Conservation (phyloP, 306 rosid genomes). For the Acmispon strigosus region DNA sequence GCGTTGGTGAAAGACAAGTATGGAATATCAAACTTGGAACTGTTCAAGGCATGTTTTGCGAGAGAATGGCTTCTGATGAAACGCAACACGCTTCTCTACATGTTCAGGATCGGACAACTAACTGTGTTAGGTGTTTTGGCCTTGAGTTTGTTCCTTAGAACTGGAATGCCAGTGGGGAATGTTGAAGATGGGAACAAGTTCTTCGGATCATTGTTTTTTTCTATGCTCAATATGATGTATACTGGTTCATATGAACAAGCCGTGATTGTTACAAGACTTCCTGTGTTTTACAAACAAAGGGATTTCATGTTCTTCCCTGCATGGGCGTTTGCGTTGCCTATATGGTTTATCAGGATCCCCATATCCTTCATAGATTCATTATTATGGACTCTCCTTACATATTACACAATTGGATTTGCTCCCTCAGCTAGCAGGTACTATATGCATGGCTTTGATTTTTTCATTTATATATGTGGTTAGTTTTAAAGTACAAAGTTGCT, state of each 20-base stretch:
- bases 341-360: conserved; percentile 70
- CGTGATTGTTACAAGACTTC: conserved; percentile 50
- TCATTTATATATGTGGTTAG: too few relatives aligned
- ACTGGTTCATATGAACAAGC: conserved; percentile 62
- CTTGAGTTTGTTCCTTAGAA: conserved; percentile 56
- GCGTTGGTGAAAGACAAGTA: conserved; percentile 61
- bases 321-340: conserved; percentile 70
- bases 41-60: conserved; percentile 65
- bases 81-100: conserved; percentile 40
- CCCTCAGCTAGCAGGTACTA: conserved; percentile 53
- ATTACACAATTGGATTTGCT: conserved; percentile 78
- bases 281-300: conserved; percentile 68
- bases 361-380: conserved; percentile 50
- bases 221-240: conserved; percentile 54
- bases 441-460: background rate
- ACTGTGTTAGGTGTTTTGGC: conserved; percentile 42
- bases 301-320: conserved; percentile 67
- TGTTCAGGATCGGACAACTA: conserved; percentile 57
- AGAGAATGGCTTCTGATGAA: conserved; percentile 68
- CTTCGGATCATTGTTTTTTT: conserved; percentile 58
- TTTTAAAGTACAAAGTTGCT: too few relatives aligned
- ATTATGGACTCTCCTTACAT: conserved; percentile 62
- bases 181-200: conserved; percentile 45
- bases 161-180: conserved; percentile 54
- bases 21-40: conserved; percentile 59